Conservation (phyloP, 352 stramenopile genomes). For the Phytophthora syringae region DNA sequence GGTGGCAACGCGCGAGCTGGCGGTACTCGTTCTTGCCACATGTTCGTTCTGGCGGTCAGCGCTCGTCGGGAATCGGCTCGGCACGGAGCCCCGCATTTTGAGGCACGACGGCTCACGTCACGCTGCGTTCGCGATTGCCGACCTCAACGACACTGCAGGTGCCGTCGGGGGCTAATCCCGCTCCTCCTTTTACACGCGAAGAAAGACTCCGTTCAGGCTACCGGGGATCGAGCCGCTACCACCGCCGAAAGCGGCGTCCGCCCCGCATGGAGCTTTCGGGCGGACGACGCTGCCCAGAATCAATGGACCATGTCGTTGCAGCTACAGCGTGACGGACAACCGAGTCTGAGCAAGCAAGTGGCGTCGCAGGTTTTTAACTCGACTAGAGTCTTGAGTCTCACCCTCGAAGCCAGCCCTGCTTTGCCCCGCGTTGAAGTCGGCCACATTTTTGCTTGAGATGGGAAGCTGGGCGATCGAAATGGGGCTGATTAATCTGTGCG, state of each 20-base stretch:
- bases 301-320: constrained; percentile 4
- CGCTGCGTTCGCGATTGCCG: not conserved
- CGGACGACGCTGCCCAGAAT: no score
- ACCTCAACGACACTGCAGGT: not conserved
- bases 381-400: constrained; percentile 5
- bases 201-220: not conserved
- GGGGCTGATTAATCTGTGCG: not conserved
- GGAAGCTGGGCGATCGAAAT: not conserved
- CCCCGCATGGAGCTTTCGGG: no score
- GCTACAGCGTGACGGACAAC: not conserved
- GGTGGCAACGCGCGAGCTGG: not conserved
- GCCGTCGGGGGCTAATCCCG: not conserved
- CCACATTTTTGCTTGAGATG: not conserved
- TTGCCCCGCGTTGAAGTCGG: not conserved
- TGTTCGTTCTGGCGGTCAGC: not conserved
- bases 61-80: not conserved
- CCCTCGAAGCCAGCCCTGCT: not conserved
- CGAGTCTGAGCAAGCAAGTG: constrained; percentile 13
- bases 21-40: not conserved
- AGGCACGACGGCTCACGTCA: not conserved
- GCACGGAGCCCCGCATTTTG: not conserved
- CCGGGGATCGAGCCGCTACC: not conserved
- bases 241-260: constrained; percentile 3
- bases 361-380: constrained; percentile 3
- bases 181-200: not conserved